Percentiles rank a stretch among this genome's conserved stretches.
Evolutionary conservation across 1,139 yeast genomes (phyloP).

Genomic region (Zygosaccharomyces sapae): DNA sequence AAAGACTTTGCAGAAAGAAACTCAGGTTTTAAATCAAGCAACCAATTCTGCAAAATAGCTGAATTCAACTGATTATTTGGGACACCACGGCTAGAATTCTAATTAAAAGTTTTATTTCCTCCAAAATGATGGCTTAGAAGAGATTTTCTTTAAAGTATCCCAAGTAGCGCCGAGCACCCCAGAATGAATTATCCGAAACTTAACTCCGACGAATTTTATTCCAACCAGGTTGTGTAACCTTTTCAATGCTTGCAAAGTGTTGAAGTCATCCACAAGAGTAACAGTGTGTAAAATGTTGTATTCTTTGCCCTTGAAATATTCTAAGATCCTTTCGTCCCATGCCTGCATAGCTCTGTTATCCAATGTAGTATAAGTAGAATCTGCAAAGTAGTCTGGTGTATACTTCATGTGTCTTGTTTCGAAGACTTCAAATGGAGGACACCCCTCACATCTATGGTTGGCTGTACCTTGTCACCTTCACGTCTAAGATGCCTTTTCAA

Average conservation of each 20-base stretch:
- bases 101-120: constrained; percentile 3
- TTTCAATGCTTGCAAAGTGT: constrained; percentile 19
- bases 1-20: constrained; percentile 19
- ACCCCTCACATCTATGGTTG: constrained; percentile 25
- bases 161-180: constrained; percentile 23
- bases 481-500: constrained; percentile 14
- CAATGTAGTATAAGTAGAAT: constrained; percentile 27
- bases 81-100: constrained; percentile 1
- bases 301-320: constrained; percentile 14
- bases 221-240: constrained; percentile 22
- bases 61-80: constrained; percentile 2
- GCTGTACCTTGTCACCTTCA: constrained; percentile 3
- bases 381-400: constrained; percentile 34
- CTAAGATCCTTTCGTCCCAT: constrained; percentile 18
- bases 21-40: constrained; percentile 24
- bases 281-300: constrained; percentile 31
- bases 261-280: constrained; percentile 32
- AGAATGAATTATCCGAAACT: constrained; percentile 29
- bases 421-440: constrained; percentile 31
- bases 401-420: constrained; percentile 27
- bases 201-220: constrained; percentile 29
- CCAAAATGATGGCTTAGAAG: constrained; percentile 4
- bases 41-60: constrained; percentile 21
- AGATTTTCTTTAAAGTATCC: constrained; percentile 15
- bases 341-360: constrained; percentile 18